phyloP scores from a whole-genome alignment of 441 rosid genomes.

The Theobroma grandiflorum region DNA sequence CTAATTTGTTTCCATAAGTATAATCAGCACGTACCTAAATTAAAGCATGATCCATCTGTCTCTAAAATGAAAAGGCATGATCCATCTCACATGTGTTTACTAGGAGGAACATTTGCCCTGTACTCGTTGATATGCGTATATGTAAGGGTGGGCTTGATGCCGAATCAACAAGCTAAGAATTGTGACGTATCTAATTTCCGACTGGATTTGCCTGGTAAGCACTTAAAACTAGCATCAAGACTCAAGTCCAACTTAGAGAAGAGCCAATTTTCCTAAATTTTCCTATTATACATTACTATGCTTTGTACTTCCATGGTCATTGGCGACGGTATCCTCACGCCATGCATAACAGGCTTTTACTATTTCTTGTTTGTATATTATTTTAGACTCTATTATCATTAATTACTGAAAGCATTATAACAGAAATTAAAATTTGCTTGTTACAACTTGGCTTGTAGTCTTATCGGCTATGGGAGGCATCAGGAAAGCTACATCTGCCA shows the following conservation, averaged over 20 bases:
- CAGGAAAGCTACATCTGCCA: conserved; percentile 43
- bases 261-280: conserved; percentile 40
- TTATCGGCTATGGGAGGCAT: conserved; percentile 68
- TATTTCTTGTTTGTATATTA: neutral
- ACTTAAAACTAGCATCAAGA: conserved; percentile 39
- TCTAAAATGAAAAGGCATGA: neutral
- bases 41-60: no score
- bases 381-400: no score
- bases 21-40: no score
- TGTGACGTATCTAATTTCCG: conserved; percentile 47
- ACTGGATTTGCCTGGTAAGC: conserved; percentile 47
- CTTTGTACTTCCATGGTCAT: conserved; percentile 76
- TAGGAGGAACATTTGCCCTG: conserved; percentile 66
- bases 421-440: neutral
- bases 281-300: conserved; percentile 57
- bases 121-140: conserved; percentile 61
- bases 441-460: conserved; percentile 36
- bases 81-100: neutral
- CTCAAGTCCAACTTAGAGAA: conserved; percentile 39
- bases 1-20: no score
- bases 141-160: conserved; percentile 59
- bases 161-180: conserved; percentile 56
- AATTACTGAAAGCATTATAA: no score
- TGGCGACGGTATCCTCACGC: conserved; percentile 69
- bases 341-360: conserved; percentile 58